A percentile compares a stretch with the other conserved stretches of the same genome.
These are phyloP conservation scores for Dorcoceras hygrometricum DNA, from an alignment of 257 asterid genomes.

Conservation along the genomic window DNA sequence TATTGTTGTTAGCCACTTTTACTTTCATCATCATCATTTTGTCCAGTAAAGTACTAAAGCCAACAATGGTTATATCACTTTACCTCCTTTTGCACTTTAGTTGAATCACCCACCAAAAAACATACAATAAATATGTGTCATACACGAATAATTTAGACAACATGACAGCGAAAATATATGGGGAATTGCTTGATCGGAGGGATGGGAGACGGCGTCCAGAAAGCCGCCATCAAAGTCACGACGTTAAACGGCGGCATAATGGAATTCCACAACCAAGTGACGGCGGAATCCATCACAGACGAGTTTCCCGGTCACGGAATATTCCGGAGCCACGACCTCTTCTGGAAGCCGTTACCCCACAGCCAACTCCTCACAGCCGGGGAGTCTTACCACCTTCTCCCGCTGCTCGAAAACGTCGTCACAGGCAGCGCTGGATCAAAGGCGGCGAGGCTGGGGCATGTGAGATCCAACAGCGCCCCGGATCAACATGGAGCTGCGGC, in stretches of 20 bases:
- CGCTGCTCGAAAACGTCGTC: constrained; percentile 29
- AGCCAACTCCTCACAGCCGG: constrained; percentile 52
- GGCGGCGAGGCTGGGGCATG: constrained; percentile 42
- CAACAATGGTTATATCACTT: constrained; percentile 5
- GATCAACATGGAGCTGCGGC: constrained; percentile 25
- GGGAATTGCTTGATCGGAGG: constrained; percentile 82
- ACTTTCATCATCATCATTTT: background rate
- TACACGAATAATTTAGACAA: background rate
- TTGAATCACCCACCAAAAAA: constrained; percentile 43
- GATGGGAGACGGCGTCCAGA: constrained; percentile 37
- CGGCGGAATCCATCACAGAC: constrained; percentile 72
- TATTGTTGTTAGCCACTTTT: no score
- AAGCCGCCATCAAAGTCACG: constrained; percentile 44
- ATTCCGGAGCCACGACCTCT: constrained; percentile 62
- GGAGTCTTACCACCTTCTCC: constrained; percentile 70
- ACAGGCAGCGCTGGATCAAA: background rate
- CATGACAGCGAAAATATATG: constrained; percentile 41
- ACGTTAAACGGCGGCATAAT: constrained; percentile 68
- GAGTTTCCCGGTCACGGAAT: constrained; percentile 84
- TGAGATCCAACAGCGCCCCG: constrained; percentile 63
- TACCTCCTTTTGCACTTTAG: constrained; percentile 34
- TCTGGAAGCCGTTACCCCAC: constrained; percentile 79
- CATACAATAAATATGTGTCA: no score
- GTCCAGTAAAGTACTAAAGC: background rate
- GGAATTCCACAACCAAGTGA: constrained; percentile 59